Evolutionary conservation across 768 basidiomycete genomes (phyloP).

Genomic region (Trametes meyenii): DNA sequence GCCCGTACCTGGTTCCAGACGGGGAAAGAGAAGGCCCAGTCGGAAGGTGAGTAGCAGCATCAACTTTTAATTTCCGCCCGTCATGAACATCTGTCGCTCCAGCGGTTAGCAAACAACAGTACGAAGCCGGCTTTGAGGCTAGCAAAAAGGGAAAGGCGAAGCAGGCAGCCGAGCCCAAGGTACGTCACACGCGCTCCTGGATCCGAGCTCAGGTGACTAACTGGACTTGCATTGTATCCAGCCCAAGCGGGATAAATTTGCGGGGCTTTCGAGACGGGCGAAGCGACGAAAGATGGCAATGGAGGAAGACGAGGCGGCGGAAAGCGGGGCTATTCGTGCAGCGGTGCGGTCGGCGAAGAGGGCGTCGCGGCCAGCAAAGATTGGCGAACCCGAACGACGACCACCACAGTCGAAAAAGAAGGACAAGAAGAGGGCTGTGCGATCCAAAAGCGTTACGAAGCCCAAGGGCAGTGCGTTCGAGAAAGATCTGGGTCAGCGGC

Average conservation of each 20-base stretch:
- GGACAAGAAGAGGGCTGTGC: conserved; percentile 25
- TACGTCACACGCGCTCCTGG: conserved; percentile 18
- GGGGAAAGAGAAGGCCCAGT: conserved; percentile 75
- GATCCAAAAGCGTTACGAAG: conserved; percentile 37
- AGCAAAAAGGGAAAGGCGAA: conserved; percentile 43
- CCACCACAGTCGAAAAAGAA: conserved; percentile 35
- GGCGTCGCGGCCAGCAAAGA: conserved; percentile 70
- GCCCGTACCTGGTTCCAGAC: conserved; percentile 99
- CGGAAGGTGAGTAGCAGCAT: conserved; percentile 59
- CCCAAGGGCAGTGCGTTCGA: conserved; percentile 52
- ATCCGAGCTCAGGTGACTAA: conserved; percentile 12
- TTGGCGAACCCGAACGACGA: conserved; percentile 54
- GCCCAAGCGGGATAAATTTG: conserved; percentile 77
- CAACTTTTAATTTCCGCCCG: conserved; percentile 9
- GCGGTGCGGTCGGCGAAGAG: conserved; percentile 91
- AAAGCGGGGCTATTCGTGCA: conserved; percentile 58
- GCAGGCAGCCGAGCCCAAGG: conserved; percentile 40
- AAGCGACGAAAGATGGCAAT: conserved; percentile 88
- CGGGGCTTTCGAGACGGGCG: conserved; percentile 83
- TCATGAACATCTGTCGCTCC: conserved; percentile 3
- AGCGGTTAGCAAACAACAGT: conserved; percentile 79
- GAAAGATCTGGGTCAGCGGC: conserved; percentile 55
- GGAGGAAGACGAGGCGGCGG: conserved; percentile 73
- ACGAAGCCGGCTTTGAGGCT: conserved; percentile 57
- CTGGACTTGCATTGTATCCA: conserved; percentile 31